These are phyloP conservation scores for Daldinia bambusicola DNA, from an alignment of 495 filamentous ascomycete genomes.

Conservation along the genomic window DNA sequence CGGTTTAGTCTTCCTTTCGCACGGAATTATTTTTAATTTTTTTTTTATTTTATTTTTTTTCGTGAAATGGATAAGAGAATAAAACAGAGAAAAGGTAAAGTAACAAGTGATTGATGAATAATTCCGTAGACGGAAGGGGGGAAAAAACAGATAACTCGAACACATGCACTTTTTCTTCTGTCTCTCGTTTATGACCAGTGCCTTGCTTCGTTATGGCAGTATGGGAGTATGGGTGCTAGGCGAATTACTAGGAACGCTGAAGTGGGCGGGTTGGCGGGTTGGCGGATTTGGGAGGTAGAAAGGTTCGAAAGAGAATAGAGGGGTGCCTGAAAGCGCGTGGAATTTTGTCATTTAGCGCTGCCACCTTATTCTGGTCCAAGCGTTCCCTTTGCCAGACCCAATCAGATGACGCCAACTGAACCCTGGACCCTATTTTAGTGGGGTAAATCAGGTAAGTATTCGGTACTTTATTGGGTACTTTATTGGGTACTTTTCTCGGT, in stretches of 20 bases:
- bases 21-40: too few species aligned
- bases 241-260: slow-evolving; percentile 14
- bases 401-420: slow-evolving; percentile 43
- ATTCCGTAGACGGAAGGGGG: slow-evolving; percentile 14
- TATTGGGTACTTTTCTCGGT: slow-evolving; percentile 1
- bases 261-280: slow-evolving; percentile 8
- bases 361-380: slow-evolving; percentile 29
- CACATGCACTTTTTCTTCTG: slow-evolving; percentile 4
- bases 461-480: slow-evolving; percentile 1
- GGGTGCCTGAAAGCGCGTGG: slow-evolving; percentile 32
- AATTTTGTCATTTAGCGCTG: slow-evolving; percentile 46
- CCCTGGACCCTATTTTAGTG: slow-evolving; percentile 26
- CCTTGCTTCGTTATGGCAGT: not conserved
- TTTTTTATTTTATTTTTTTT: slow-evolving; percentile 10
- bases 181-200: not conserved
- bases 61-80: not conserved
- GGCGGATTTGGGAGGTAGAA: slow-evolving; percentile 20
- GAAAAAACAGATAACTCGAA: slow-evolving; percentile 5
- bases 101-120: slow-evolving; percentile 2
- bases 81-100: not conserved
- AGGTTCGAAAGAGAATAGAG: slow-evolving; percentile 31
- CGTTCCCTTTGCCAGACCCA: slow-evolving; percentile 16
- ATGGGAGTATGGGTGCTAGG: slow-evolving; percentile 2
- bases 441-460: not conserved
- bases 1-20: slow-evolving; percentile 26